phyloP scores from a whole-genome alignment of 352 stramenopile genomes.

The Paralagenidium karlingii region DNA sequence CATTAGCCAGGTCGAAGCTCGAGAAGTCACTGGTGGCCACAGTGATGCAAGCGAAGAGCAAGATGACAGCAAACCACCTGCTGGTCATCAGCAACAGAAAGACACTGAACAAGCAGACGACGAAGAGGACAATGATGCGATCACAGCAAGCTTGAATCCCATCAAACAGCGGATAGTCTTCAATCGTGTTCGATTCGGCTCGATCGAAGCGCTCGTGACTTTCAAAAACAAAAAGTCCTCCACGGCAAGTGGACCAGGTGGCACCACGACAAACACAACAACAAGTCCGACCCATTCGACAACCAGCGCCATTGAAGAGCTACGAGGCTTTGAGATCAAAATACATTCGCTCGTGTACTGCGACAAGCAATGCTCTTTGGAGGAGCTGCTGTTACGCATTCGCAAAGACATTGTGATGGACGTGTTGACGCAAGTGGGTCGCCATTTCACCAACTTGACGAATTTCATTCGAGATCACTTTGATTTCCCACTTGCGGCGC shows the following conservation, averaged over 20 bases:
- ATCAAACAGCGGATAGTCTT: slow-evolving; percentile 19
- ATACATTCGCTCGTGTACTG: slow-evolving; percentile 77
- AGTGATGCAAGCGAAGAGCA: slow-evolving; percentile 3
- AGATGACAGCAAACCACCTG: neutral
- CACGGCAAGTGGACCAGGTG: neutral
- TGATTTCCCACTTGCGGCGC: slow-evolving; percentile 47
- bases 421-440: slow-evolving; percentile 68
- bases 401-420: slow-evolving; percentile 71
- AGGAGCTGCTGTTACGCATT: slow-evolving; percentile 59
- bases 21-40: neutral
- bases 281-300: slow-evolving; percentile 5
- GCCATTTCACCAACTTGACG: slow-evolving; percentile 80
- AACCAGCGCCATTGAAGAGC: slow-evolving; percentile 62
- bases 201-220: slow-evolving; percentile 58
- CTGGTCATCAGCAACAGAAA: too few species aligned
- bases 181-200: slow-evolving; percentile 68
- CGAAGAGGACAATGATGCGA: neutral
- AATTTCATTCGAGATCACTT: slow-evolving; percentile 74
- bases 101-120: too few species aligned
- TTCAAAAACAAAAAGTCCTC: slow-evolving; percentile 67
- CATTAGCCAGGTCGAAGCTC: neutral
- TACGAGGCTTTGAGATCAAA: slow-evolving; percentile 78
- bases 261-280: too few species aligned
- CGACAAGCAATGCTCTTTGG: slow-evolving; percentile 72
- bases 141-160: neutral